Evolutionary conservation across 2,329 filamentous ascomycete genomes (phyloP).

Genomic region (Ilyonectria destructans): DNA sequence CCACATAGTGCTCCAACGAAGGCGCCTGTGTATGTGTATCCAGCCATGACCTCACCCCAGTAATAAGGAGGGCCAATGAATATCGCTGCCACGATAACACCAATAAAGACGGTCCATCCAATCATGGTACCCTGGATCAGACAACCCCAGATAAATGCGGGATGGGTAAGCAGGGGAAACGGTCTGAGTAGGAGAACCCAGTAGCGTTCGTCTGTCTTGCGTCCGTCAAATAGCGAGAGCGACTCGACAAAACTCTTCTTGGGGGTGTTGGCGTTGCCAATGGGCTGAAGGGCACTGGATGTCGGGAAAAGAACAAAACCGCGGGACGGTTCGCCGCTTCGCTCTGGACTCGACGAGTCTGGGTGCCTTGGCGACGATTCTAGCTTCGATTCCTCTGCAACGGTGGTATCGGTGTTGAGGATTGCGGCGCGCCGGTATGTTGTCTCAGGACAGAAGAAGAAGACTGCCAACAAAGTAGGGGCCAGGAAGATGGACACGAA

Average conservation of each 20-base stretch:
- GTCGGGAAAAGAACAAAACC: conserved; percentile 54
- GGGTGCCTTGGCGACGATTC: conserved; percentile 29
- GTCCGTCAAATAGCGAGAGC: conserved; percentile 82
- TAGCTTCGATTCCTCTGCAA: conserved; percentile 31
- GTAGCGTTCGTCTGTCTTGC: conserved; percentile 85
- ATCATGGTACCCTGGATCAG: conserved; percentile 92
- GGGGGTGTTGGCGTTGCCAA: conserved; percentile 56
- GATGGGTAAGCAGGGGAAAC: conserved; percentile 87
- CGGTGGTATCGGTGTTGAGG: conserved; percentile 79
- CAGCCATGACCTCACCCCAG: conserved; percentile 86
- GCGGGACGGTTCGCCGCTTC: background rate
- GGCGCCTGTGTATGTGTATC: conserved; percentile 89
- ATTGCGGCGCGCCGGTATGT: conserved; percentile 78
- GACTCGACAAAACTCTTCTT: conserved; percentile 74
- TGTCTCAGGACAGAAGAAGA: conserved; percentile 90
- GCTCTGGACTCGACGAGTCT: conserved; percentile 15
- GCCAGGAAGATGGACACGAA: conserved; percentile 89
- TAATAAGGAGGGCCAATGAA: conserved; percentile 87
- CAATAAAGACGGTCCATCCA: conserved; percentile 96
- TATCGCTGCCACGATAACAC: conserved; percentile 85
- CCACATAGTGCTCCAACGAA: conserved; percentile 88
- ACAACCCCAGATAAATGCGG: conserved; percentile 84
- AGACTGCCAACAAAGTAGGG: conserved; percentile 77
- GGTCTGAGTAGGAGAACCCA: conserved; percentile 78
- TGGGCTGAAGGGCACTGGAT: conserved; percentile 54